Evolutionary conservation across 2,329 filamentous ascomycete species (phyloP).

Genomic region (Colletotrichum orchidophilum): DNA sequence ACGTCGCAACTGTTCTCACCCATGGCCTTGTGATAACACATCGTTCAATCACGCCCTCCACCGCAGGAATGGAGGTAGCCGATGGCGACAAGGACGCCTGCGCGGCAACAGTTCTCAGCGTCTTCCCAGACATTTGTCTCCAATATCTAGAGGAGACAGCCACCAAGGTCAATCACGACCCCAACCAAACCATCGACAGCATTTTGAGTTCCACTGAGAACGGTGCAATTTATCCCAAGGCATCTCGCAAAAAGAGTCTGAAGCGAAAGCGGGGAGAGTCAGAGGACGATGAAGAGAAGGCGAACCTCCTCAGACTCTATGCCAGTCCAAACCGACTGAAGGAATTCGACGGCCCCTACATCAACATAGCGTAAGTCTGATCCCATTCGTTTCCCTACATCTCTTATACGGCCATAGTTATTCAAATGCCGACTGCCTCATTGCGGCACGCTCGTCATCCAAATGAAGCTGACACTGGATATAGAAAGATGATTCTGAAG

Average conservation of each 20-base stretch:
- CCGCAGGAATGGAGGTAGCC: slow-evolving; percentile 11
- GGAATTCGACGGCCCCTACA: background rate
- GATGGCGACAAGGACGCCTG: slow-evolving; percentile 37
- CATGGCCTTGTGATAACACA: background rate
- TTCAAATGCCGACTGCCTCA: background rate
- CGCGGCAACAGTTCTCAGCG: slow-evolving; percentile 39
- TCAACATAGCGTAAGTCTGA: slow-evolving; percentile 18
- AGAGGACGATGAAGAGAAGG: slow-evolving; percentile 36
- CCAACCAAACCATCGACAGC: slow-evolving; percentile 44
- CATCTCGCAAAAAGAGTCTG: slow-evolving; percentile 31
- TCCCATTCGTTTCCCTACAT: background rate
- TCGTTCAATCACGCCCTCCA: too few species aligned
- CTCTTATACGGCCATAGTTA: background rate
- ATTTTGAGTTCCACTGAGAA: slow-evolving; percentile 53
- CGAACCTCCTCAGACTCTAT: background rate
- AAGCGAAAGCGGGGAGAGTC: slow-evolving; percentile 54
- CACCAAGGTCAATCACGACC: slow-evolving; percentile 39
- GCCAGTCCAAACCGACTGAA: background rate
- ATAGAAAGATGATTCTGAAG: slow-evolving; percentile 40
- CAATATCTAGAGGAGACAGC: slow-evolving; percentile 46
- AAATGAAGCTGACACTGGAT: background rate
- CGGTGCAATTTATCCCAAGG: slow-evolving; percentile 49
- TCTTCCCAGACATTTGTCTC: slow-evolving; percentile 59
- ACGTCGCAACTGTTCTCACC: background rate
- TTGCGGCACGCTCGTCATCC: background rate